Evolutionary conservation across 805 yeast genomes (phyloP).

Genomic region (Saccharomycopsis guyanensis): DNA sequence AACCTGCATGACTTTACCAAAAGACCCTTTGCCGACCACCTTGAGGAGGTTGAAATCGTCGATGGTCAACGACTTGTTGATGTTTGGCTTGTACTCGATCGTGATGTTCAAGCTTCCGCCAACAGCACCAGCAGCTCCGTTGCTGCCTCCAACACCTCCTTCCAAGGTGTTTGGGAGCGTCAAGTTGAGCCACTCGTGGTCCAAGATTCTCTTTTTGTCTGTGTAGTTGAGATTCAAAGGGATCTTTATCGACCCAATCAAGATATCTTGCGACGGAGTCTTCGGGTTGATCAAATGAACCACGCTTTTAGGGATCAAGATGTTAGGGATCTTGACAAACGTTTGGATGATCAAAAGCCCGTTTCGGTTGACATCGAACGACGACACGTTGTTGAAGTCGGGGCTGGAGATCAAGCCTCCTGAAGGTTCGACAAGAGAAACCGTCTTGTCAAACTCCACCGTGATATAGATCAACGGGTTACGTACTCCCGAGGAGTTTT

Average conservation of each 20-base stretch:
- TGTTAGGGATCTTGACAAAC: slow-evolving; percentile 69
- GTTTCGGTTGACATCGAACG: slow-evolving; percentile 76
- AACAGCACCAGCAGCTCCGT: slow-evolving; percentile 1
- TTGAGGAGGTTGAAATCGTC: slow-evolving; percentile 90
- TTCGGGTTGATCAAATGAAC: slow-evolving; percentile 25
- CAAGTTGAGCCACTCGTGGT: slow-evolving; percentile 50
- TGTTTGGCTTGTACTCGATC: slow-evolving; percentile 62
- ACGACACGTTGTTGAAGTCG: slow-evolving; percentile 80
- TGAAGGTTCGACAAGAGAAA: slow-evolving; percentile 79
- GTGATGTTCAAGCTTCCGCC: slow-evolving; percentile 52
- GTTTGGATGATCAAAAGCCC: slow-evolving; percentile 68
- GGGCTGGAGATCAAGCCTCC: slow-evolving; percentile 75
- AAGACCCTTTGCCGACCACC: slow-evolving; percentile 96
- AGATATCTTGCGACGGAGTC: slow-evolving; percentile 49
- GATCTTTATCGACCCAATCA: slow-evolving; percentile 64
- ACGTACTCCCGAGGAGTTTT: slow-evolving; percentile 29
- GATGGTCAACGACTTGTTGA: slow-evolving; percentile 58
- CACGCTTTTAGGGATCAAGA: slow-evolving; percentile 40
- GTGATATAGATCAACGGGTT: slow-evolving; percentile 76
- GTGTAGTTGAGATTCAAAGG: slow-evolving; percentile 47
- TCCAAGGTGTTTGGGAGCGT: slow-evolving; percentile 13
- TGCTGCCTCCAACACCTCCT: background rate
- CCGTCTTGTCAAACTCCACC: slow-evolving; percentile 91
- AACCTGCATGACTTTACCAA: slow-evolving; percentile 99
- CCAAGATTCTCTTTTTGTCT: slow-evolving; percentile 50